phyloP scores from a whole-genome alignment of 371 early-diverging fungal genomes.

The Conidiobolus coronatus region DNA sequence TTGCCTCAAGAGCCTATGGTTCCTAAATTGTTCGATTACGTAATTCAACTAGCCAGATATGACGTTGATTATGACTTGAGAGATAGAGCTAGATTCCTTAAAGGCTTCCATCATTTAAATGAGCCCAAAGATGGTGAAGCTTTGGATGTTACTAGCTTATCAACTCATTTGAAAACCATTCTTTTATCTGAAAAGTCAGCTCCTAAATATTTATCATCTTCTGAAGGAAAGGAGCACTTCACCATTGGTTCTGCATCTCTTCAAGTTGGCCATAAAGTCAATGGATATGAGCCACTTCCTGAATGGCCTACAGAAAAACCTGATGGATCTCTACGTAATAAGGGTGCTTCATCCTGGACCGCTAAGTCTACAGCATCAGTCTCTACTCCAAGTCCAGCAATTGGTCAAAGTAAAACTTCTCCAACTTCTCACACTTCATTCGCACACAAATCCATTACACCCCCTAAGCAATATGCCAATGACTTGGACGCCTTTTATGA shows the following conservation, averaged over 20 bases:
- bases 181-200: conserved; percentile 7
- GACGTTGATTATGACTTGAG: conserved; percentile 74
- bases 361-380: conserved; percentile 17
- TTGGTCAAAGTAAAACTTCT: conserved; percentile 18
- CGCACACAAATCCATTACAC: conserved; percentile 12
- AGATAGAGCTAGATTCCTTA: conserved; percentile 68
- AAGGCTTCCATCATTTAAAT: conserved; percentile 17
- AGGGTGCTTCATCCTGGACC: conserved; percentile 14
- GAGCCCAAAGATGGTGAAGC: conserved; percentile 2
- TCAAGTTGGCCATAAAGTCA: conserved; percentile 34
- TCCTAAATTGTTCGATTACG: conserved; percentile 34
- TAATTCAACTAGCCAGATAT: conserved; percentile 65
- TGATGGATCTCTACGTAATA: conserved; percentile 34
- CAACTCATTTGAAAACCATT: conserved; percentile 4
- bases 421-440: conserved; percentile 6
- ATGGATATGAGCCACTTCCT: conserved; percentile 58
- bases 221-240: conserved; percentile 15
- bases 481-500: conserved; percentile 7
- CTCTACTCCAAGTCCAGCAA: conserved; percentile 13
- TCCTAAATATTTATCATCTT: conserved; percentile 5
- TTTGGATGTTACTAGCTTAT: conserved; percentile 2
- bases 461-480: conserved; percentile 6
- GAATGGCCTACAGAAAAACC: conserved; percentile 57
- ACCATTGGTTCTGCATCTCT: conserved; percentile 66
- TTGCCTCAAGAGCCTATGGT: conserved; percentile 18